phyloP scores from a whole-genome alignment of 495 filamentous ascomycete species.

The Neurospora sp. region DNA sequence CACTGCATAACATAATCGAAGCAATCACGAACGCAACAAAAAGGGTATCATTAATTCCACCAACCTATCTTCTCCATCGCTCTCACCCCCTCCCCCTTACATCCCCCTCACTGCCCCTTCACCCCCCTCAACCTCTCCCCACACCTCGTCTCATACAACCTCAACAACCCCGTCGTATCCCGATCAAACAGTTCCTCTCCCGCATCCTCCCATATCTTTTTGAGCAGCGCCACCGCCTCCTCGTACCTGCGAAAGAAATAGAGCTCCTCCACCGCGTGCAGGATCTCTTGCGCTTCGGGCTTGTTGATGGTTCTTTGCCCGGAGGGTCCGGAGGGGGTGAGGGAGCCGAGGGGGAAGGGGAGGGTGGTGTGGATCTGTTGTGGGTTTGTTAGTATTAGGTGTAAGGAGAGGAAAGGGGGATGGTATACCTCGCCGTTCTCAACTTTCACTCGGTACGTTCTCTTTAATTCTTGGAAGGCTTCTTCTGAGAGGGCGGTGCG shows the following conservation, averaged over 20 bases:
- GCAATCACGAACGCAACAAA: background rate
- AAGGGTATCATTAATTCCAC: background rate
- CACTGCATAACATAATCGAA: background rate
- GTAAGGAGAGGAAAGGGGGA: no score
- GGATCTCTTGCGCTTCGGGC: slow-evolving; percentile 33
- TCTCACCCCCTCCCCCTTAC: background rate
- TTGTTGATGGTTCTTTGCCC: slow-evolving; percentile 16
- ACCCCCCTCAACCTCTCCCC: slow-evolving; percentile 5
- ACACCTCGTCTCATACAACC: slow-evolving; percentile 28
- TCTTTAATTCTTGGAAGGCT: slow-evolving; percentile 30
- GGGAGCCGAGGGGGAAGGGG: no score
- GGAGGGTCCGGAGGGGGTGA: no score
- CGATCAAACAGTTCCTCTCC: slow-evolving; percentile 21
- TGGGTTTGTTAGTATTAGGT: no score
- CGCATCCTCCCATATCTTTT: slow-evolving; percentile 19
- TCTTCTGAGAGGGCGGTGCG: slow-evolving; percentile 35
- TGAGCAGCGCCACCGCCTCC: slow-evolving; percentile 30
- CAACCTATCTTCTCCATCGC: background rate
- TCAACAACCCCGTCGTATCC: slow-evolving; percentile 25
- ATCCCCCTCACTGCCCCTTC: background rate
- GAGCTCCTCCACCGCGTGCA: slow-evolving; percentile 47
- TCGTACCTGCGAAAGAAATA: slow-evolving; percentile 42
- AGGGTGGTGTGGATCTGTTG: no score
- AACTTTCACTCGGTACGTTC: slow-evolving; percentile 28
- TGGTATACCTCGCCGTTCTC: slow-evolving; percentile 35